Base-by-base conservation (phyloP, 2,329 filamentous ascomycete species). In the Microthyrium microscopicum region DNA sequence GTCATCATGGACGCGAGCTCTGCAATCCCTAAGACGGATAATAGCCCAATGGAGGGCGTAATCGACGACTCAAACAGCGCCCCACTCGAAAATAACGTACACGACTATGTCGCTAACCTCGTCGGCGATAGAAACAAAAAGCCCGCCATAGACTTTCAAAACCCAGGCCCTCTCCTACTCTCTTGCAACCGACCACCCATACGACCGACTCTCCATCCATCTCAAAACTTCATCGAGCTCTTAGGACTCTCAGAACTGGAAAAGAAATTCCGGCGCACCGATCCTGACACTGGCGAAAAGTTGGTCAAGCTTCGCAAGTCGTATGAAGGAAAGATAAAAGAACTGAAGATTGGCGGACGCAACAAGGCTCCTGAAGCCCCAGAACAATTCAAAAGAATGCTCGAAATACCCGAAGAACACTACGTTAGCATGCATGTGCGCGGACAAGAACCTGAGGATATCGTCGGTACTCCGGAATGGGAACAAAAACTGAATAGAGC, bases 281-380 rank as follows among this genome's bases (percentile, higher is more conserved):
- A 77, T 48, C 68, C 69, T 12, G 50, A 60, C 15, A 73, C 69
- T n/a, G 70, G 70, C 39, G 70, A 73, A 46, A 77, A 77, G 54
- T 74, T 62, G 40, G 64, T 75, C 52, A 67, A 69, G 47, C 56
- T 77, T 26, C 59, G 72, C 25, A 68, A 67, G 43, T 64, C 61
- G 21, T 68, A 68, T 43, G 63, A 65, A 44, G 60, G 59, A 31
- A 64, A 67, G 41, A 58, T 66, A 39, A 65, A 64, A 44, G 50
- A 50, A 25, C 47, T 68, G 37, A 53, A 55, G 27, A 54, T 66
- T 12, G 54, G 60, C 18, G 64, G 64, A 30, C 58, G 59, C 40
- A 60, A 60, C 37, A 65, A 66, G 45, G 52, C 60, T 12, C 46
- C 50, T 22, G 54, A 57, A 43, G 53, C 26, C 11, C 35, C 55